Evolutionary conservation across 169 alveolate genomes (phyloP), one percentile per base, ranked within the genome.

Genomic region (Plasmodium gonderi): DNA sequence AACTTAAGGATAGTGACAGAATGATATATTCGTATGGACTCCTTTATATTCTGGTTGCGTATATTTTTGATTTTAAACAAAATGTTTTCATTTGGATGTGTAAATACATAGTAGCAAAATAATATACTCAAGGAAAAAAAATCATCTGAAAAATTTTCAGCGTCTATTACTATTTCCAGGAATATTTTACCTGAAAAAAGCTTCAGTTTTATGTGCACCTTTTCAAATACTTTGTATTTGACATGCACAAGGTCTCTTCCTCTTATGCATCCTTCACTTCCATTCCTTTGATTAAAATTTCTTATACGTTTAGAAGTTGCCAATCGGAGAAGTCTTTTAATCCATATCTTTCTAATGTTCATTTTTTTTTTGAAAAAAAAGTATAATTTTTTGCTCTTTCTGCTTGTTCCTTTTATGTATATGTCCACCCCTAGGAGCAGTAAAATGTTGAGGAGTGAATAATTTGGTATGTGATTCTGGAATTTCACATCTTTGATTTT

Each of bases 121-220:
- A 80, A 72, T 31, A 80, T 40, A 80, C 80, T 65, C 17, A 80
- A 29, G 9, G 91, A 68, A 40, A 80, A 64, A 9, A 80, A 80
- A 26, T 80, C 91, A 26, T 80, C 91, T 2, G 91, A 80, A 44
- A 80, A 80, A 6, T 26, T 38, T 80, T 80, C 91, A 3, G 79
- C 91, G 51, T 80, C 91, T 80, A 80, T 49, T 23, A 80, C 80
- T 47, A 80, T 36, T 40, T 80, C 51, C 23, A 64, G 20, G 38
- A 12, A 33, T 42, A 42, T 0, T 9, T 26, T 67, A 7, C 11
- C 17, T 17, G 36, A 9, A 6, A 40, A 3, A 1, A 26, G 9
- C 4, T 38, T 26, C 31, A 38, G 26, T 40, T 80, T 80, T 23
- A 80, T n/a, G 40, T 65, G 20, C 2, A 80, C 51, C 11, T 80